Percentiles rank a stretch among this genome's conserved stretches.
Evolutionary conservation across 495 filamentous ascomycete genomes (phyloP).

Genomic region (Evansstolkia leycettana): DNA sequence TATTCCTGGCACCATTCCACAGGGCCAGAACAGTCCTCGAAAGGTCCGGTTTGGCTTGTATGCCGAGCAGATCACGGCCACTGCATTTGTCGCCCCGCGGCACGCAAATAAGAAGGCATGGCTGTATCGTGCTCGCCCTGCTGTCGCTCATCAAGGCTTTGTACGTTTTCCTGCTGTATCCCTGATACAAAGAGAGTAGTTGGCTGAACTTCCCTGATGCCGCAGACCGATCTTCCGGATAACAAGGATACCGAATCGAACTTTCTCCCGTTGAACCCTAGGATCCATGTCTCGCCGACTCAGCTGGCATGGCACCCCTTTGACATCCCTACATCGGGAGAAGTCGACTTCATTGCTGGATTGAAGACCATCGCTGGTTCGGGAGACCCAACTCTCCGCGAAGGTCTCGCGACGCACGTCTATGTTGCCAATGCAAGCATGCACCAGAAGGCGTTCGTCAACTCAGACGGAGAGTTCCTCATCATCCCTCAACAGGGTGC

Average conservation of each 20-base stretch:
- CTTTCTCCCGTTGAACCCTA: slow-evolving; percentile 36
- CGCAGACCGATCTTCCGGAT: slow-evolving; percentile 33
- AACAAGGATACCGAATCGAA: slow-evolving; percentile 33
- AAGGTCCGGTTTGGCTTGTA: slow-evolving; percentile 35
- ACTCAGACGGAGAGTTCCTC: slow-evolving; percentile 38
- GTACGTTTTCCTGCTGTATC: slow-evolving; percentile 10
- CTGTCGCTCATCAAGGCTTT: slow-evolving; percentile 39
- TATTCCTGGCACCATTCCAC: slow-evolving; percentile 36
- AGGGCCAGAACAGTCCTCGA: slow-evolving; percentile 35
- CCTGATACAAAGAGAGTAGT: too few species aligned
- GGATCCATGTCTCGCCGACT: slow-evolving; percentile 50
- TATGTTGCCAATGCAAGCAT: slow-evolving; percentile 34
- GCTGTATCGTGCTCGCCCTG: slow-evolving; percentile 35
- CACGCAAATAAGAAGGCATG: slow-evolving; percentile 37
- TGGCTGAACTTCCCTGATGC: slow-evolving; percentile 5
- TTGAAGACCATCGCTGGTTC: slow-evolving; percentile 38
- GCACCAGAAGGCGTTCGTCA: slow-evolving; percentile 33
- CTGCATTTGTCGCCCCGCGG: slow-evolving; percentile 34
- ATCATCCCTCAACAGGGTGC: slow-evolving; percentile 36
- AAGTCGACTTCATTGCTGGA: slow-evolving; percentile 32
- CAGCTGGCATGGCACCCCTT: slow-evolving; percentile 38
- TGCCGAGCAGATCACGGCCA: slow-evolving; percentile 35
- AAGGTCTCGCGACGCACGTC: slow-evolving; percentile 35
- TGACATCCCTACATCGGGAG: slow-evolving; percentile 24
- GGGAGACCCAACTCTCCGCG: slow-evolving; percentile 36